Base-by-base conservation (phyloP, 2,329 filamentous ascomycete genomes). In the Epichloe amarillans region DNA sequence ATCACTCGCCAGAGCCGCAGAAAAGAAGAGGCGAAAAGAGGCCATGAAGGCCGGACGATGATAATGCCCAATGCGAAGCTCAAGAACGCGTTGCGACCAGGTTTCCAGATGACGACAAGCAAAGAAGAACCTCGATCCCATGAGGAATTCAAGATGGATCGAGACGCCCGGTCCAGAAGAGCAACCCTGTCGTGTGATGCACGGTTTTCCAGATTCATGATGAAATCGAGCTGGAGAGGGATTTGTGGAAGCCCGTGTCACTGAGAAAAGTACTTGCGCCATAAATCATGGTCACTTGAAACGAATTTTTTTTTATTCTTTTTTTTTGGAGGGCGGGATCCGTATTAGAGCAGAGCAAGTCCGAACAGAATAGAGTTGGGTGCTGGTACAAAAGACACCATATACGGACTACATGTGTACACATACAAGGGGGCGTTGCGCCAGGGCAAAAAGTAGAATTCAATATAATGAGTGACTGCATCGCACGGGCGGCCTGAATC, bases 1-100 rank as follows among this genome's bases (percentile, higher is more conserved):
- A 38, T 79, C 80, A 3, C 69, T 86, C 35, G 69, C 73, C 55
- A 69, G 76, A 21, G 73, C 80, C 0, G 66, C 71, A 1, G 79
- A 84, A 55, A 83, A 77, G 71, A 73, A 81, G 61, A 74, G 73
- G 57, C 72, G 82, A 52, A 79, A 76, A 60, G 72, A 77, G 59
- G 76, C 77, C 21, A 75, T 76, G 69, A 79, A 68, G 73, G 66
- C 67, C 10, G 69, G 69, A 23, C 66, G 67, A 53, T 71, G 62
- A 69, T 49, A 50, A 46, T 47, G 36, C 44, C 17, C 46, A 11
- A 30, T 30, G 8, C 30, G 30, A 4, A 30, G 30, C 10, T 30
- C 30, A 10, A 30, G 30, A 38, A 15, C 4, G 37, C 37, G 12
- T 38, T 38, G 37, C 5, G 11, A 38, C 37, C 37, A 38, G 37